Evolutionary conservation across 1,284 basidiomycete species (phyloP).

Genomic region (Marasmius fiardii): DNA sequence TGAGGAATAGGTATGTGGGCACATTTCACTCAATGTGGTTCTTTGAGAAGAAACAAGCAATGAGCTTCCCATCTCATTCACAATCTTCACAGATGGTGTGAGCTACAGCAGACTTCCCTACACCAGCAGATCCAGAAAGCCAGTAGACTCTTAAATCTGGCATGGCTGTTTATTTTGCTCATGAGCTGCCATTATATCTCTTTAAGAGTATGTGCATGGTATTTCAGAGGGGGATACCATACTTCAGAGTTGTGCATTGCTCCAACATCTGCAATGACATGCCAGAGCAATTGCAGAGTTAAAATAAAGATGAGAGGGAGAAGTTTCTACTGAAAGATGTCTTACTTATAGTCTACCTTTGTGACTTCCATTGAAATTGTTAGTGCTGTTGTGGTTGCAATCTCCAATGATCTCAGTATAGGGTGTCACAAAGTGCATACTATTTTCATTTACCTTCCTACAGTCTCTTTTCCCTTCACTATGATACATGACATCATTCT

Average conservation of each 20-base stretch:
- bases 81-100: background rate
- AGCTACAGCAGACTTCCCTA: background rate
- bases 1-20: background rate
- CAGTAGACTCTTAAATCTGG: background rate
- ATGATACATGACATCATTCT: too few relatives aligned
- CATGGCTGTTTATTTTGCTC: background rate
- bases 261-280: background rate
- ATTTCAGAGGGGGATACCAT: background rate
- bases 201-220: background rate
- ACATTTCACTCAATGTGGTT: background rate
- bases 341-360: background rate
- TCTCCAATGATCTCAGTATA: too few relatives aligned
- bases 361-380: background rate
- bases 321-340: background rate
- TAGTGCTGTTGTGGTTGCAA: background rate
- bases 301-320: background rate
- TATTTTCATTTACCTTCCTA: too few relatives aligned
- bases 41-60: background rate
- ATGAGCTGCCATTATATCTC: background rate
- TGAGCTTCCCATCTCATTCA: background rate
- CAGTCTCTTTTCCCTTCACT: too few relatives aligned
- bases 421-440: too few relatives aligned
- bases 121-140: background rate
- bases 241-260: background rate
- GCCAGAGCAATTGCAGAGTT: background rate